These are phyloP conservation scores for Heliamphora pulchella DNA, from an alignment of 179 eudicot genomes.

Conservation along the genomic window DNA sequence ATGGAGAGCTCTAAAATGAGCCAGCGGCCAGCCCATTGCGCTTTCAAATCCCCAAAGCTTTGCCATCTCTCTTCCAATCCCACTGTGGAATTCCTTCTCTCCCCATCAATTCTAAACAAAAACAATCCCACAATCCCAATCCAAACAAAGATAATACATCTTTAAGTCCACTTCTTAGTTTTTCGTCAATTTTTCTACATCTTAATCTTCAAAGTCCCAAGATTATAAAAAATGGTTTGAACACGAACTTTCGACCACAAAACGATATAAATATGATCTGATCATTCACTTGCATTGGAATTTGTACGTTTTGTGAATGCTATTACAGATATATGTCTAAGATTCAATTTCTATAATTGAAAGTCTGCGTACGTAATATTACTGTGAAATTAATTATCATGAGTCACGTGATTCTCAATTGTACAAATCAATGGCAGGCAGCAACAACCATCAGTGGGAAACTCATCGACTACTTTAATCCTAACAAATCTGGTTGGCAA, in stretches of 20 bases:
- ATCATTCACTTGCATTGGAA: no score
- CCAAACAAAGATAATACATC: constrained; percentile 19
- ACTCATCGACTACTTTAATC: background rate
- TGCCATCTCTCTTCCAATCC: constrained; percentile 41
- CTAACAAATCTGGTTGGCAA: constrained; percentile 25
- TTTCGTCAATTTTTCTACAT: background rate
- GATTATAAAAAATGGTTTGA: no score
- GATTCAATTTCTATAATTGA: no score
- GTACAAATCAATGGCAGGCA: constrained; percentile 14
- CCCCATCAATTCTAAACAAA: constrained; percentile 25
- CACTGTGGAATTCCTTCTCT: constrained; percentile 17
- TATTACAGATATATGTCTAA: no score
- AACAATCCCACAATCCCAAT: constrained; percentile 23
- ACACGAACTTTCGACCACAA: no score
- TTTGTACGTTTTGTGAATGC: no score
- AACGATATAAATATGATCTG: no score
- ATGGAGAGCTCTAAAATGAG: constrained; percentile 32
- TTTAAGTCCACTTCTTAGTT: background rate
- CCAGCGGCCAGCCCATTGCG: constrained; percentile 24
- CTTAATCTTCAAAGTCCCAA: background rate
- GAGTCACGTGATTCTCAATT: background rate
- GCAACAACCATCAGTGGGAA: constrained; percentile 5
- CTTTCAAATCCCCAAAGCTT: constrained; percentile 46
- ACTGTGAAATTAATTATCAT: background rate
- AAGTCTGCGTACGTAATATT: no score